Base-by-base conservation (phyloP, 192 early-diverging fungal genomes). In the Coemansia brasiliensis region DNA sequence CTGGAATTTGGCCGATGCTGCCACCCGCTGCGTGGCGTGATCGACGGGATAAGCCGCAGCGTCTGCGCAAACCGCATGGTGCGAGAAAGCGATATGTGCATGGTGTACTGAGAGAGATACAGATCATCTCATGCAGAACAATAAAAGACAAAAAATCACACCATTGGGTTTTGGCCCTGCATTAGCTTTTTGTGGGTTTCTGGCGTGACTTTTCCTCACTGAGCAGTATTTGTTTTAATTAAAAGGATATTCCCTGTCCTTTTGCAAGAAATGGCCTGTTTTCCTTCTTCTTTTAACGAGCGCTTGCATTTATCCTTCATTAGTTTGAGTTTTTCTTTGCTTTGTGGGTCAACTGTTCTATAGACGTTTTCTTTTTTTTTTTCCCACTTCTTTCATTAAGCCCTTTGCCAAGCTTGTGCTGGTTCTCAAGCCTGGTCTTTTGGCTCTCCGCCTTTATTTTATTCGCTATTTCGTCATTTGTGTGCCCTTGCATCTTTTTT, bases 341-440 rank as follows among this genome's bases (percentile, higher is more conserved):
- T 27, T 26, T 26, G 25, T 29, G 27, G 27, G 27, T 29, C 48
- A 0, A 2, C 16, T 12, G 4, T 50, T 50, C 24, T 50, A 50
- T 26, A 25, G 4, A 27, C 16, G 20, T 27, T 11, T 50, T 15
- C 26, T 13, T 29, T 50, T 17, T 3, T 1, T 9, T 21, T 20
- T 18, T 18, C 27, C n/a, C n/a, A n/a, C 35, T 41, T 48, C 29
- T 45, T 18, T 20, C 25, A 22, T 38, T 55, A 37, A 29, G 11
- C 26, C 63, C 12, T 11, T 39, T 44, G 13, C 52, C 35, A 52
- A 52, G 51, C 51, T 39, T 25, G 52, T 54, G 52, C 52, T 54
- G 52, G 52, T 39, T 12, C 16, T 39, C 35, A 39, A 39, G 52
- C 52, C 52, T 59, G 37, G 13, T 12, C 26, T 44, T 32, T 25